These are phyloP conservation scores for Phytophthora cryptogea DNA, from an alignment of 352 stramenopile genomes.

Conservation along the genomic window DNA sequence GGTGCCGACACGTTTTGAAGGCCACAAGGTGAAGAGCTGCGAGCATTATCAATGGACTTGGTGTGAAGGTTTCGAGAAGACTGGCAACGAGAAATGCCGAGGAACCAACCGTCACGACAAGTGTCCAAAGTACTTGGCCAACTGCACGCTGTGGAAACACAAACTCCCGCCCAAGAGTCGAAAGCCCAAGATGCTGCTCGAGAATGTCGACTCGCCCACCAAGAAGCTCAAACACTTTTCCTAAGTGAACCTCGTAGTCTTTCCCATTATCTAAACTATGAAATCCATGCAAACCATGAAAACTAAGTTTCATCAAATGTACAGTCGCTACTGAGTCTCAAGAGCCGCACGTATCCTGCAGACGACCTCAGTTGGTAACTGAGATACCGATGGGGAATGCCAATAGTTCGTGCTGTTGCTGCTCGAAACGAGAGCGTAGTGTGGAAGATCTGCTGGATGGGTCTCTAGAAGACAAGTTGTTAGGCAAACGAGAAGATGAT, in stretches of 20 bases:
- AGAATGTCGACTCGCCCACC: conserved; percentile 81
- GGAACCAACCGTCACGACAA: conserved; percentile 88
- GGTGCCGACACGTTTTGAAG: conserved; percentile 70
- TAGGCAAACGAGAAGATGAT: conserved; percentile 39
- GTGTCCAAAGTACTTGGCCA: conserved; percentile 85
- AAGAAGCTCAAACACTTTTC: conserved; percentile 87
- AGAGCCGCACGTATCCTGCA: conserved; percentile 27
- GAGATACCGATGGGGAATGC: conserved; percentile 37
- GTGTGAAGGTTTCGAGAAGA: conserved; percentile 87
- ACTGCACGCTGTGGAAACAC: conserved; percentile 88
- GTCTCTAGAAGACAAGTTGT: conserved; percentile 58
- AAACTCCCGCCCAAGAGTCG: conserved; percentile 85
- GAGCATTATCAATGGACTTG: conserved; percentile 89
- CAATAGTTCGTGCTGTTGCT: conserved; percentile 50
- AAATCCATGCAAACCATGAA: conserved; percentile 8
- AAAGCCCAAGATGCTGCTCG: conserved; percentile 66
- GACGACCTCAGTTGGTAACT: conserved; percentile 5
- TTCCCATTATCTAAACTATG: conserved; percentile 1
- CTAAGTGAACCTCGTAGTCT: conserved; percentile 20
- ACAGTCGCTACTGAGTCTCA: conserved; percentile 10
- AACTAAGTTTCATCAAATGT: neutral
- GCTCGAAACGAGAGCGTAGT: conserved; percentile 38
- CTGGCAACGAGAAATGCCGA: conserved; percentile 83
- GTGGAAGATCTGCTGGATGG: conserved; percentile 44
- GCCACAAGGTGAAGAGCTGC: conserved; percentile 80